Base-by-base conservation (phyloP, 2,329 filamentous ascomycete species). In the Nemania sp. region DNA sequence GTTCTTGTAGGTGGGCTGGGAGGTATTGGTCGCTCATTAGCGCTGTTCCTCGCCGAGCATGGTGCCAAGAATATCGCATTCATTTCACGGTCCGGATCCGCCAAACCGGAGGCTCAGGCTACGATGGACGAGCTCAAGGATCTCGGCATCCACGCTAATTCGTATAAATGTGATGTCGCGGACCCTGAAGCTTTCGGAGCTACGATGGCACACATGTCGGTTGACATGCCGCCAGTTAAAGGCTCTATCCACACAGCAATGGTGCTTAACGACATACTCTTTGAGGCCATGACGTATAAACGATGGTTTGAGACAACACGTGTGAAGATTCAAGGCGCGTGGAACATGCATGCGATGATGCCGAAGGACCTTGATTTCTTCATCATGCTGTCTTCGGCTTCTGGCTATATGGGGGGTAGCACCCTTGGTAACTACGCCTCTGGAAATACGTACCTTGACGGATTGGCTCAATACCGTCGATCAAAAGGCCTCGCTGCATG, bases 1-100 rank as follows among this genome's bases (percentile, higher is more conserved):
- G 66, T 80, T 24, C 70, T 80, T 29, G 75, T 74, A 1, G 78
- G 79, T 11, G 77, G 78, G 5, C 62, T 79, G 0, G 78, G 79
- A 3, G 77, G 75, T 5, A 64, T 81, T 0, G 77, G 78, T 0
- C 65, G 71, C 27, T 70, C 72, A 6, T 66, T 79, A 1, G 57
- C 71, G 1, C 61, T 41, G 1, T 76, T 74, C 58, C 68, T 80
- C 56, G 70, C 74, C 8, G 60, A 68, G 1, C 71, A 72, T 24
- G 78, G 77, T 0, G 79, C 79, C 0, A 67, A 74, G 1, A 69
- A 79, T 26, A 68, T 80, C 15, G 65, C 78, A 2, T 58, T 75
- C 2, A 66, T 79, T 2, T 75, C 77, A 15, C 73, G 77, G 11
- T 64, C 62, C 3, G 49, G 62, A 49, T 13, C 35, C 20, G 41